These are phyloP conservation scores for Camelina hispida DNA, from an alignment of 345 rosid species.

Conservation along the genomic window DNA sequence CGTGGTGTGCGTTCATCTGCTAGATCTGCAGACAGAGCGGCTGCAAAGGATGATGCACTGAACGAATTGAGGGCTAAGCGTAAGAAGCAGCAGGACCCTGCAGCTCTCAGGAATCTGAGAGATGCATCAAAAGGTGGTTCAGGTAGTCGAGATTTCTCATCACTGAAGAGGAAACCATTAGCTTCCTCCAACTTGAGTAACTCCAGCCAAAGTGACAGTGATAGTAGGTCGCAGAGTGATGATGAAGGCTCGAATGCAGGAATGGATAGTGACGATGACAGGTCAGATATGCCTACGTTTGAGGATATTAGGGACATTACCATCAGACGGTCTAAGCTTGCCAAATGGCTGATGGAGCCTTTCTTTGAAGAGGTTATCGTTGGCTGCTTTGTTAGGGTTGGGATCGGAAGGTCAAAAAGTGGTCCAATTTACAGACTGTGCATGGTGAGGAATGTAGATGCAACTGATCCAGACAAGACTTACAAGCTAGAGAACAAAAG, in stretches of 20 bases:
- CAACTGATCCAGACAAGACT: conserved; percentile 73
- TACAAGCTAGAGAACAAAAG: conserved; percentile 89
- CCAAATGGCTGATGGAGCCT: conserved; percentile 98
- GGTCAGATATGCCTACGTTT: conserved; percentile 64
- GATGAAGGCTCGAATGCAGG: conserved; percentile 89
- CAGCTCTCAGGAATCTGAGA: conserved; percentile 73
- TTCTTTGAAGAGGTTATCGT: conserved; percentile 97
- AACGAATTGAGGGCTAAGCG: conserved; percentile 92
- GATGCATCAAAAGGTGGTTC: conserved; percentile 77
- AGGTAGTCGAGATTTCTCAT: conserved; percentile 63
- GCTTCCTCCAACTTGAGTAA: conserved; percentile 70
- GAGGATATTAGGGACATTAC: conserved; percentile 90
- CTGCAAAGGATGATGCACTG: conserved; percentile 92
- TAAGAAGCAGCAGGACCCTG: conserved; percentile 93
- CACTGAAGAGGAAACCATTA: conserved; percentile 66
- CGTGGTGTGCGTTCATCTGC: conserved; percentile 83
- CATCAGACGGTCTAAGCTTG: conserved; percentile 87
- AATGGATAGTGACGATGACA: conserved; percentile 91
- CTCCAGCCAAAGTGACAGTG: conserved; percentile 90
- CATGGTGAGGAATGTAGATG: conserved; percentile 89
- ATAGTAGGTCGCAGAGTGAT: conserved; percentile 82
- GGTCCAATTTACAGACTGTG: conserved; percentile 91
- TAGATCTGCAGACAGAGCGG: conserved; percentile 92
- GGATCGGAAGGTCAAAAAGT: conserved; percentile 80
- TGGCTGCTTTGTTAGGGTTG: conserved; percentile 95